Evolutionary conservation across 805 yeast species (phyloP).

Genomic region (Schizosaccharomyces lindneri): DNA sequence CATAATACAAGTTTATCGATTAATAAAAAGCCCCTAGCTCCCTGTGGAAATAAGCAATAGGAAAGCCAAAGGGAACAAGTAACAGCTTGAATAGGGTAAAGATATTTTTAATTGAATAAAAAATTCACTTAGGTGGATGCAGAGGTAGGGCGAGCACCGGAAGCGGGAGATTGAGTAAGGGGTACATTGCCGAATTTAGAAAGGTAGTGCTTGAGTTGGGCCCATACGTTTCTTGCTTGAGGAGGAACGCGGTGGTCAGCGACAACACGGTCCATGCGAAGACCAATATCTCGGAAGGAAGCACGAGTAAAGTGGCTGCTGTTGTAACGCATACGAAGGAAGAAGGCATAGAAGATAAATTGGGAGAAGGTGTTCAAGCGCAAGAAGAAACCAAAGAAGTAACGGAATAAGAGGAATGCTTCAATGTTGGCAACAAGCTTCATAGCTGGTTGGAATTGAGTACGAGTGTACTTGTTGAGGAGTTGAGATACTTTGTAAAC

Average conservation of each 20-base stretch:
- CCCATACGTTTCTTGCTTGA: background rate
- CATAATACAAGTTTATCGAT: no score
- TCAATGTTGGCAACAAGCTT: background rate
- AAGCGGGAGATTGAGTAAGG: background rate
- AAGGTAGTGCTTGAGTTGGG: background rate
- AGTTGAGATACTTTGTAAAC: background rate
- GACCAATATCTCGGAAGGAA: background rate
- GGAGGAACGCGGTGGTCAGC: background rate
- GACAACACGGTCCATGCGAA: background rate
- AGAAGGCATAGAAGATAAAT: background rate
- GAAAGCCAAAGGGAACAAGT: no score
- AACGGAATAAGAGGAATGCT: background rate
- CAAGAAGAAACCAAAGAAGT: background rate
- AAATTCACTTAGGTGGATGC: background rate
- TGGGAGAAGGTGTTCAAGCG: background rate
- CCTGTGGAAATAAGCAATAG: no score
- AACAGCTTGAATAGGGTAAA: no score
- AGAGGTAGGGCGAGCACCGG: background rate
- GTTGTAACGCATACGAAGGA: background rate
- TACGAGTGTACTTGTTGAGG: background rate
- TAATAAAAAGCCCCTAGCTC: no score
- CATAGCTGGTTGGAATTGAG: background rate
- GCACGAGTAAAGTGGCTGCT: background rate
- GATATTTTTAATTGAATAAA: background rate
- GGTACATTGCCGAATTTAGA: background rate